Evolutionary conservation across 257 asterid genomes (phyloP).

Genomic region (Rauvolfia tetraphylla): DNA sequence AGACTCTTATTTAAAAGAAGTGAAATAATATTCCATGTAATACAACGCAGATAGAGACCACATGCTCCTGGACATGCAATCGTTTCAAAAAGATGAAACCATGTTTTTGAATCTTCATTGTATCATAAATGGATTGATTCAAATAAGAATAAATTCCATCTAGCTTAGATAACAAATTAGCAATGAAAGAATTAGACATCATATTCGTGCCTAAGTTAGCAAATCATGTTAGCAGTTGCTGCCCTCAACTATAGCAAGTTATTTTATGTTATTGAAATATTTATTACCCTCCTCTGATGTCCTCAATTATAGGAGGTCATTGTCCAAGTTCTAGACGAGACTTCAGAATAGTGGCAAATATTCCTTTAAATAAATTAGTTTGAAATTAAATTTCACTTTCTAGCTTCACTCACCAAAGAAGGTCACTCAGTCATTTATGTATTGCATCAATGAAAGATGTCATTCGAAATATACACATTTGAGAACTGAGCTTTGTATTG

Average conservation of each 20-base stretch:
- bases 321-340: neutral
- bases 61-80: neutral
- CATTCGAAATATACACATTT: neutral
- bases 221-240: neutral
- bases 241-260: neutral
- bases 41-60: neutral
- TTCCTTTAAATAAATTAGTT: neutral
- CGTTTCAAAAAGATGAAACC: neutral
- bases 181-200: neutral
- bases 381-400: neutral
- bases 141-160: neutral
- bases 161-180: neutral
- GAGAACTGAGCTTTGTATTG: neutral
- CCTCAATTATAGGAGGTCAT: neutral
- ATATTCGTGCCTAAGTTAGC: neutral
- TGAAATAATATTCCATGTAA: neutral
- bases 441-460: neutral
- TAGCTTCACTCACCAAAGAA: neutral
- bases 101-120: neutral
- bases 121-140: neutral
- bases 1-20: neutral
- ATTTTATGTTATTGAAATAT: neutral
- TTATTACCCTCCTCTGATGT: neutral
- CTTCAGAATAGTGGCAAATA: neutral
- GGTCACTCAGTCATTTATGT: neutral